Base-by-base conservation (phyloP, 1,284 basidiomycete genomes). In the Tilletia caries region DNA sequence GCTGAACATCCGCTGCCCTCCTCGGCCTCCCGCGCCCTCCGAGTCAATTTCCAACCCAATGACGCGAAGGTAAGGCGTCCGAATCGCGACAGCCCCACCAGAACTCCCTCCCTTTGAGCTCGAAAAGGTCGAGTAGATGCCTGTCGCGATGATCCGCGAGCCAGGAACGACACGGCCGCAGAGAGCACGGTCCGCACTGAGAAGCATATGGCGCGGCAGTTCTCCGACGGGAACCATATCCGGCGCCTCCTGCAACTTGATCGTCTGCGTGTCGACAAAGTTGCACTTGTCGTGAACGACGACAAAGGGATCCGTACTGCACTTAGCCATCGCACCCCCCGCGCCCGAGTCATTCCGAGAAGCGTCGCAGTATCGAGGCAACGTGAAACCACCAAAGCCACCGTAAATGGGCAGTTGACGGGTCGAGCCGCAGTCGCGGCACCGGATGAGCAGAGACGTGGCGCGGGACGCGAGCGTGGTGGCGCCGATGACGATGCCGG, bases 221-320 rank as follows among this genome's bases (percentile, higher is more conserved):
- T 99, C 96, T 86, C 96, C 96, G 27, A 98, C 94, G 1, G 96
- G 96, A 0, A 99, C 96, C 93, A 98, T 97, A 83, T 99, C 96
- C 0, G 96, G 96, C 6, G 95, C 95, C 85, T 99, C 96, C 84
- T 99, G 96, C 18, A 99, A 88, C 84, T 99, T 99, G 78, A 99
- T 88, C 6, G 90, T 92, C 85, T 99, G 96, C 78, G 95, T 92
- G 83, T 99, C 96, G 33, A 95, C 91, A 83, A 98, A 99, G 3
- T 88, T 86, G 67, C 93, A 98, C 84, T 93, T 92, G 68, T 94
- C 92, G 84, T 99, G 96, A 13, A 98, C 87, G 78, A 99, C 96
- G 64, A 95, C 87, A 85, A 94, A 99, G 0, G 96, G 96, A 82
- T 99, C 96, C 68, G 97, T 85, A 0, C 94, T 93, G 81, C 96